Evolutionary conservation across 345 rosid species (phyloP).

Genomic region (Mangifera indica): DNA sequence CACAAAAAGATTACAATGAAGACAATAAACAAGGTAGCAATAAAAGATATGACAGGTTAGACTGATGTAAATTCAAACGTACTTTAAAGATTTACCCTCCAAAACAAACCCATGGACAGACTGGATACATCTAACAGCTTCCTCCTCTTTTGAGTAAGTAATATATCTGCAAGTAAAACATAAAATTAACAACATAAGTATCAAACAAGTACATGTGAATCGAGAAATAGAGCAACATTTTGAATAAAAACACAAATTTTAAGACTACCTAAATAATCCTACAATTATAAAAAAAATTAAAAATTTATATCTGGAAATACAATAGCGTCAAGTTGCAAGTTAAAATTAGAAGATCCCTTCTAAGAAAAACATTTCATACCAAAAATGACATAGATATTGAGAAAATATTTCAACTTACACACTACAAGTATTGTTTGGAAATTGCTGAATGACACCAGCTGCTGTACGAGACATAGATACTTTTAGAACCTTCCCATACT

Average conservation of each 20-base stretch:
- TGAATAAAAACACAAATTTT: background rate
- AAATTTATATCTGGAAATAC: background rate
- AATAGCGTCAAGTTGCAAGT: background rate
- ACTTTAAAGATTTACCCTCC: slow-evolving; percentile 78
- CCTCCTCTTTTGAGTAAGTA: slow-evolving; percentile 79
- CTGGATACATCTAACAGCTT: slow-evolving; percentile 88
- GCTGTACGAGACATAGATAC: slow-evolving; percentile 94
- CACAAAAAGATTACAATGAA: background rate
- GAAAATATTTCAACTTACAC: slow-evolving; percentile 52
- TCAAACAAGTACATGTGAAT: background rate
- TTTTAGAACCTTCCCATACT: slow-evolving; percentile 86
- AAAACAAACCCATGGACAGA: slow-evolving; percentile 85
- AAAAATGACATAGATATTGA: background rate
- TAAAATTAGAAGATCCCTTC: background rate
- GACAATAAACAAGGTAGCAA: background rate
- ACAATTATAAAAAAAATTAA: background rate
- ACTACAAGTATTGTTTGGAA: slow-evolving; percentile 88
- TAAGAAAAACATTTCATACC: background rate
- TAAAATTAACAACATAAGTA: background rate
- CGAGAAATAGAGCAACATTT: background rate
- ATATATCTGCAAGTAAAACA: slow-evolving; percentile 54
- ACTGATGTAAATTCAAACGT: slow-evolving; percentile 21
- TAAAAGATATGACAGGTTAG: background rate
- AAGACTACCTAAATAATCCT: background rate
- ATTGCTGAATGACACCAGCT: slow-evolving; percentile 77